A percentile compares a stretch with the other conserved stretches of the same genome.
These are phyloP conservation scores for Nyctanthes arbortristis DNA, from an alignment of 257 asterid species.

Conservation along the genomic window DNA sequence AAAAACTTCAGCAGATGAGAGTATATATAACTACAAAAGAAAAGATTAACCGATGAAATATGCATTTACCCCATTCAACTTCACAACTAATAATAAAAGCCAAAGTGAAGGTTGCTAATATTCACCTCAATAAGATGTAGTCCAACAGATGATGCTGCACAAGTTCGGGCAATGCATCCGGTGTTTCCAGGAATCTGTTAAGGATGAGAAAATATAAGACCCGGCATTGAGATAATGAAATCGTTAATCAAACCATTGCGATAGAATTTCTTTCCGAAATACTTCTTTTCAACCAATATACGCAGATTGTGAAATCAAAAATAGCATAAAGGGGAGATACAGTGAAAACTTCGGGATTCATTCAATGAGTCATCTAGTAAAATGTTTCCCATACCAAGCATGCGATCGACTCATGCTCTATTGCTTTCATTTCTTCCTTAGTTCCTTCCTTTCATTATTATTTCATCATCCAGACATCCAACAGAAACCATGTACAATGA, in stretches of 20 bases:
- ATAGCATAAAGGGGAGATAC: constrained; percentile 11
- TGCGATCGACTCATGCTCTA: constrained; percentile 1
- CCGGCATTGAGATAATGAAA: constrained; percentile 20
- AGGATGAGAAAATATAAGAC: constrained; percentile 33
- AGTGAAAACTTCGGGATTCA: neutral
- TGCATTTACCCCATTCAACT: neutral
- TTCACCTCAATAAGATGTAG: constrained; percentile 84
- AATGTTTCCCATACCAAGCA: too few species aligned
- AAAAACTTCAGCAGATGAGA: constrained; percentile 15
- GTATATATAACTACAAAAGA: neutral
- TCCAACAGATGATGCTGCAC: constrained; percentile 96
- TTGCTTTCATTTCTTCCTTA: neutral
- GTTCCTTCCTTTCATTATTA: neutral
- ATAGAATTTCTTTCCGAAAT: constrained; percentile 13
- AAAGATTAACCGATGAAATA: neutral
- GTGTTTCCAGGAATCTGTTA: constrained; percentile 93
- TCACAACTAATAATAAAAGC: neutral
- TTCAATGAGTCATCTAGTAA: neutral
- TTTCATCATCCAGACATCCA: neutral
- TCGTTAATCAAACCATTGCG: constrained; percentile 24
- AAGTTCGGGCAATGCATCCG: constrained; percentile 92
- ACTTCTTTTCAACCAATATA: constrained; percentile 1
- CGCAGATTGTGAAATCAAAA: neutral
- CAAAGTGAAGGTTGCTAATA: neutral
- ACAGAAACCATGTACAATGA: neutral